Evolutionary conservation across 768 basidiomycete genomes (phyloP), one percentile per base, ranked within the genome.

Genomic region (Paxillus rubicundulus): DNA sequence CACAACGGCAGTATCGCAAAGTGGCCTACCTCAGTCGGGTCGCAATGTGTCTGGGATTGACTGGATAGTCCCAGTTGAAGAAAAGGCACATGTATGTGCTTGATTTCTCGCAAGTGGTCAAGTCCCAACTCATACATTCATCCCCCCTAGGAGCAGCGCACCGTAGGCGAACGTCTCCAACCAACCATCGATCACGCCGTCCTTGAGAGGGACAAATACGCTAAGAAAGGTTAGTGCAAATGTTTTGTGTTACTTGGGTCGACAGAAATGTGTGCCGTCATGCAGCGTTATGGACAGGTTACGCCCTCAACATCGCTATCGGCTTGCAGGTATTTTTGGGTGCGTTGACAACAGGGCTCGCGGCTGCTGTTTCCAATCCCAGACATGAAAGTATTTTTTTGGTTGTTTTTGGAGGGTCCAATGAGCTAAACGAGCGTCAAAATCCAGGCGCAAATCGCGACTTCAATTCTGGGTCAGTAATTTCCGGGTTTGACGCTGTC

Each of bases 311-410:
- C 49, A 48, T 72, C 12, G 84, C 85, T 0, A 87, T 87, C 40
- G 77, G 75, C 12, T 49, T 85, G 34, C 87, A 88, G 61, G 81
- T 88, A 4, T 36, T 84, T 0, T 67, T 88, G 27, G 86, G 85
- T 6, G 78, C 86, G 2, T 69, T 89, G 27, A 87, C 84, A 6
- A 88, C 86, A 0, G 86, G 81, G 1, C 55, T 87, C 14, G 75
- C 85, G 1, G 82, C 82, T 5, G 72, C 70, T 5, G 70, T 76
- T 3, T 65, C 72, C 7, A 63, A 56, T 17, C 77, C 74, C 7
- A 70, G 53, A 8, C 72, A 76, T 71, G 81, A 75, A 45, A 48
- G 74, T 64, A 13, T 33, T 16, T 18, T 9, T 3, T 14, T 1
- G 1, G 8, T 10, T 9, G 5, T 32, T 4, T 32, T 34, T 36